These are phyloP conservation scores for Fusarium anguioides DNA, from an alignment of 2,329 filamentous ascomycete species.

Conservation along the genomic window DNA sequence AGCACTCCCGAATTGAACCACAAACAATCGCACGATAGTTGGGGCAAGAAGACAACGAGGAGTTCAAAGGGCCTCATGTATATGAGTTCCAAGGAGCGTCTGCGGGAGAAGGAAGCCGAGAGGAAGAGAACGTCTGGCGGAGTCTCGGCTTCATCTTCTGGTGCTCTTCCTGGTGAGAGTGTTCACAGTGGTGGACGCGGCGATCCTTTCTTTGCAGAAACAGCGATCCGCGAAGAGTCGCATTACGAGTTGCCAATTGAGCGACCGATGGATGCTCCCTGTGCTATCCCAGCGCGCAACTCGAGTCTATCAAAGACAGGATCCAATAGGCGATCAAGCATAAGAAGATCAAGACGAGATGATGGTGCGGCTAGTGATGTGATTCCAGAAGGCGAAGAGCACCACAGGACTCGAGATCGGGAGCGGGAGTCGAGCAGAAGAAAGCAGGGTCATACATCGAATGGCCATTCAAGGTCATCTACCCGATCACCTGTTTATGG, in stretches of 20 bases:
- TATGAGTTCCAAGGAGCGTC: conserved; percentile 76
- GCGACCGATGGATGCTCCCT: conserved; percentile 52
- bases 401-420: conserved; percentile 35
- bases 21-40: conserved; percentile 69
- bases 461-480: conserved; percentile 27
- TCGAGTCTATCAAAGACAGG: conserved; percentile 73
- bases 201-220: conserved; percentile 64
- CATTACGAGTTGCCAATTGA: conserved; percentile 45
- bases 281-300: conserved; percentile 72
- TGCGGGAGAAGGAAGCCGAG: conserved; percentile 71
- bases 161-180: conserved; percentile 53
- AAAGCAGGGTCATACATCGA: conserved; percentile 27
- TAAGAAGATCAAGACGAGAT: conserved; percentile 61
- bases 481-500: conserved; percentile 36
- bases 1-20: conserved; percentile 62
- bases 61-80: conserved; percentile 73
- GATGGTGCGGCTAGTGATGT: conserved; percentile 52
- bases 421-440: conserved; percentile 38
- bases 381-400: conserved; percentile 58
- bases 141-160: conserved; percentile 33
- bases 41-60: conserved; percentile 67
- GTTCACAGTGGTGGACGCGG: conserved; percentile 52
- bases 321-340: conserved; percentile 64
- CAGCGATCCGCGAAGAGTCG: conserved; percentile 67
- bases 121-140: conserved; percentile 61